Evolutionary conservation across 2,329 filamentous ascomycete species (phyloP).

Genomic region (Dichotomopilus funicola): DNA sequence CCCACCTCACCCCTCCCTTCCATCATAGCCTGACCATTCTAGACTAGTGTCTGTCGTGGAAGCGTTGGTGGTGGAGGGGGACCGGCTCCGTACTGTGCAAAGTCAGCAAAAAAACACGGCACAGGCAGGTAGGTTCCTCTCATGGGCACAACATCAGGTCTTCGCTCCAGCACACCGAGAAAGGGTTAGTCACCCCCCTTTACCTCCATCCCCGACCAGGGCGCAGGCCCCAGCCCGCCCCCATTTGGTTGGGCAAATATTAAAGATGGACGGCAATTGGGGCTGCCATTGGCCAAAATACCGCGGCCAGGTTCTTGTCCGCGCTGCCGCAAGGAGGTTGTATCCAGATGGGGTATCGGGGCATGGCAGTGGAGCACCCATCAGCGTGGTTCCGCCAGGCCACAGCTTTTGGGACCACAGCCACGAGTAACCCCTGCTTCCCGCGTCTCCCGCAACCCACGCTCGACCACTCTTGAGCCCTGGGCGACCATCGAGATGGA

Average conservation of each 20-base stretch:
- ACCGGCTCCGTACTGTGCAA: too few relatives aligned
- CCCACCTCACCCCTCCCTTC: too few relatives aligned
- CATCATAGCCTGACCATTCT: too few relatives aligned
- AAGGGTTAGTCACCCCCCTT: background rate
- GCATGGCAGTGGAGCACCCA: constrained; percentile 8
- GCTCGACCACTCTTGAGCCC: background rate
- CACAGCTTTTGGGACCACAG: constrained; percentile 6
- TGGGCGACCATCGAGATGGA: background rate
- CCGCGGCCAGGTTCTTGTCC: constrained; percentile 6
- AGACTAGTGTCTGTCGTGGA: too few relatives aligned
- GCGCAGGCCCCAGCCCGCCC: constrained; percentile 18
- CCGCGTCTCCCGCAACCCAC: background rate
- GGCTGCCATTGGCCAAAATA: constrained; percentile 20
- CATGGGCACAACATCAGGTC: background rate
- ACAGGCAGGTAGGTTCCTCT: too few relatives aligned
- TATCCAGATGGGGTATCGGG: constrained; percentile 1
- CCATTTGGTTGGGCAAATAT: constrained; percentile 19
- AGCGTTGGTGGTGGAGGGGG: too few relatives aligned
- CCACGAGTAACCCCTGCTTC: constrained; percentile 9
- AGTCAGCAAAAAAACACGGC: too few relatives aligned
- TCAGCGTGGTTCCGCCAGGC: constrained; percentile 9
- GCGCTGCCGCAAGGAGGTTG: constrained; percentile 5
- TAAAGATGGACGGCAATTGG: constrained; percentile 4
- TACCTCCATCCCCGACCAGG: constrained; percentile 6
- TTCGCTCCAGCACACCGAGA: background rate